These are phyloP conservation scores for Aspergillus fumigatiaffinis DNA, from an alignment of 2,329 filamentous ascomycete species.

Conservation along the genomic window DNA sequence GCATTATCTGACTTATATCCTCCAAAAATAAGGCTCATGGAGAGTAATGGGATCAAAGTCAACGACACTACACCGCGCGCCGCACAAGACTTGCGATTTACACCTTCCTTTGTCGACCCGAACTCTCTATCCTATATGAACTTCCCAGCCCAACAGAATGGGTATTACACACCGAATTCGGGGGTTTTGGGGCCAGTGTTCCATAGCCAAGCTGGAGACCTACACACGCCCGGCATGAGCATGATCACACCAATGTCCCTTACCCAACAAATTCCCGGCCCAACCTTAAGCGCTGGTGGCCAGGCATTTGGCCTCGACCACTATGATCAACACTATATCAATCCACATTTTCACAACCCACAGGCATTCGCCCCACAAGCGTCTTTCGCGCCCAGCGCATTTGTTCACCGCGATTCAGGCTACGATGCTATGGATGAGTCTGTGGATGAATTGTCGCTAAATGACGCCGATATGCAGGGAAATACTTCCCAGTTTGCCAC, in stretches of 20 bases:
- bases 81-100: conserved; percentile 81
- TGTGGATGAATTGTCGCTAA: conserved; percentile 64
- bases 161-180: conserved; percentile 84
- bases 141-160: conserved; percentile 74
- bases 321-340: conserved; percentile 56
- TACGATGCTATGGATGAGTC: conserved; percentile 74
- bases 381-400: conserved; percentile 71
- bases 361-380: conserved; percentile 65
- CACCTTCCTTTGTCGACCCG: conserved; percentile 81
- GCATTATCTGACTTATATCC: conserved; percentile 9
- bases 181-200: conserved; percentile 73
- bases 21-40: conserved; percentile 37
- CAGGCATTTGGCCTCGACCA: conserved; percentile 63
- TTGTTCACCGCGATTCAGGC: conserved; percentile 73
- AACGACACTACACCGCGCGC: conserved; percentile 79
- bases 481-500: conserved; percentile 47
- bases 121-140: conserved; percentile 75
- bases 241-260: conserved; percentile 80
- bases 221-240: conserved; percentile 77
- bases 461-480: conserved; percentile 49
- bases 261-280: conserved; percentile 62
- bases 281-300: conserved; percentile 51
- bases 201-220: conserved; percentile 76
- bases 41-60: conserved; percentile 60
- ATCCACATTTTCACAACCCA: conserved; percentile 62